Base-by-base conservation (phyloP, 768 basidiomycete genomes). In the Pholiota molesta region DNA sequence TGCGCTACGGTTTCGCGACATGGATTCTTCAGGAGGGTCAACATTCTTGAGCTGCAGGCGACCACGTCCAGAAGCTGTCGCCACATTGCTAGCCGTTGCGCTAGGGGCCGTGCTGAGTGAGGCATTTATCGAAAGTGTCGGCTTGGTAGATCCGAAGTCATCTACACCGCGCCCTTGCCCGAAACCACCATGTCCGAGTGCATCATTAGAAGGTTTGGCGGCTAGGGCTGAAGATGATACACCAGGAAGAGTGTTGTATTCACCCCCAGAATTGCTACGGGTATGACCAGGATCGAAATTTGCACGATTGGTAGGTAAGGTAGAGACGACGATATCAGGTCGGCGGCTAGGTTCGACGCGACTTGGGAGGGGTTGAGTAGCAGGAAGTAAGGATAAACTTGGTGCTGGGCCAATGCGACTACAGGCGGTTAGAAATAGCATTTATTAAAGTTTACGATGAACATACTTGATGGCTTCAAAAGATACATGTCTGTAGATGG, bases 401-500 rank as follows among this genome's bases (percentile, higher is more conserved):
- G 81, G 79, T 0, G 80, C 76, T 11, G 81, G 73, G 57, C 84
- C 77, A 64, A 83, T 80, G 62, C 83, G 79, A 68, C 86, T 81
- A 60, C 7, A 61, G 52, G 21, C 28, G 35, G 53, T 35, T 51
- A 33, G 29, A 21, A 51, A 55, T 29, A 49, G 28, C n/a, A 55
- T 47, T n/a, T 42, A 19, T 33, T 57, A 11, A 31, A 57, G 29
- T 51, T 56, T 76, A 74, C 42, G 72, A 39, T 47, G 1, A 52
- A 68, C 62, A 42, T 67, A 81, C 81, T 70, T 83, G 60, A 91
- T 80, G 31, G 91, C 90, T 72, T 92, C 91, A 17, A 82, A 77
- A 1, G 91, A 93, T 8, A 91, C 88, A 47, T 78, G 78, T 68
- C 92, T 92, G 61, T n/a, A 14, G 5, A 61, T n/a, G 57, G 62